Evolutionary conservation across 1,284 basidiomycete genomes (phyloP), one percentile per base, ranked within the genome.

Genomic region (Apiotrichum siamense): DNA sequence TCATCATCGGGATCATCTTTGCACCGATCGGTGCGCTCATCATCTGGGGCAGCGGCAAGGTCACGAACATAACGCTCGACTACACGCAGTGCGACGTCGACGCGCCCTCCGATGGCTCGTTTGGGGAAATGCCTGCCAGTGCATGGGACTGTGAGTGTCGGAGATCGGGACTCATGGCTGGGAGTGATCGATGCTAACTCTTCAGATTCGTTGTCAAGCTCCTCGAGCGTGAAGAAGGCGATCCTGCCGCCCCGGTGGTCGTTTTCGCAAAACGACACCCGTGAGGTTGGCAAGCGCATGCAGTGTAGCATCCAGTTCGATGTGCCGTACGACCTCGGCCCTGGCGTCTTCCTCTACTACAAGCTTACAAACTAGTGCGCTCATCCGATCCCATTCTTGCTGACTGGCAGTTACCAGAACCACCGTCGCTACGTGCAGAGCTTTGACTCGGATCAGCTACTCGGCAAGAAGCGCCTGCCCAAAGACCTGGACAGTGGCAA

Each of bases 391-490:
- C 10, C 13, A 17, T 7, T 11, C 17, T 18, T 18, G 11, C 43
- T 41, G 31, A 42, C 26, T 4, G 3, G 2, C 45, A 55, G 73
- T 79, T 98, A 86, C 77, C 96, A 99, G 79, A 99, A 99, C 73
- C 96, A 99, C 73, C 84, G 96, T 43, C 83, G 96, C 66, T 98
- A 98, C 70, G 92, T 98, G 55, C 89, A 94, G 78, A 94, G 88
- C 69, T 76, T 91, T 48, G 83, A 93, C 67, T 79, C 85, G 7
- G 79, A 85, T 61, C 96, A 99, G 75, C 80, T 99, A 41, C 82
- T 83, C 63, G 94, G 93, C 50, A 78, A 88, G 49, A 47, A 47
- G 18, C 58, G 64, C 38, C 65, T 65, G 5, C 57, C 63, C 64
- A 67, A 57, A n/a, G 70, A 78, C 44, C 76, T 96, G 44, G 76